Conservation (phyloP, 495 filamentous ascomycete genomes). For the Neurospora sp. region DNA sequence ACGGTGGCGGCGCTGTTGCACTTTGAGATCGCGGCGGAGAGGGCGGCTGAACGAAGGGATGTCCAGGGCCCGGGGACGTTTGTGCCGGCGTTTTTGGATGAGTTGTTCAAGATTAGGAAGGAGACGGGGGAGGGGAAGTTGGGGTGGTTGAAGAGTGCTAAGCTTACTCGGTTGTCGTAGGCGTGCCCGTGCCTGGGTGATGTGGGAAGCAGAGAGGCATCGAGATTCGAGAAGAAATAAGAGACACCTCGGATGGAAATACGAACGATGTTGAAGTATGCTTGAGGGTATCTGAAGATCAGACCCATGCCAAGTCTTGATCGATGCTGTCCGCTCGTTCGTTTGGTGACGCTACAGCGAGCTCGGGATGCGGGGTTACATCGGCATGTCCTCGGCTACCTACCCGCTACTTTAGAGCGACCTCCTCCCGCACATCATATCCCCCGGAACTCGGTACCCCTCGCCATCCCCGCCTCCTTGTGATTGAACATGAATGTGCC, state of each 20-base stretch:
- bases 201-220: background rate
- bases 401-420: background rate
- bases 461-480: background rate
- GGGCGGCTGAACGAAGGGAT: slow-evolving; percentile 50
- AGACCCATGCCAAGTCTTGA: background rate
- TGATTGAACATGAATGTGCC: background rate
- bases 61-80: slow-evolving; percentile 79
- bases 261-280: background rate
- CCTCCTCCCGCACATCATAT: background rate
- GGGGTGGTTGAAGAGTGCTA: slow-evolving; percentile 47
- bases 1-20: slow-evolving; percentile 58
- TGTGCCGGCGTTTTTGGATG: slow-evolving; percentile 76
- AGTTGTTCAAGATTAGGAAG: slow-evolving; percentile 41
- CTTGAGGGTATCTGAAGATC: background rate
- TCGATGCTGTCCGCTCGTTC: background rate
- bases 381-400: background rate
- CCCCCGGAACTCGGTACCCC: background rate
- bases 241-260: background rate
- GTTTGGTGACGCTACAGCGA: background rate
- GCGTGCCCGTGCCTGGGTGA: background rate
- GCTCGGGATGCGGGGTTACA: background rate
- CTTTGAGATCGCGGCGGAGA: slow-evolving; percentile 80
- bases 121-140: slow-evolving; percentile 36
- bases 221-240: background rate
- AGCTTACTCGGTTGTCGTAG: slow-evolving; percentile 25